phyloP scores from a whole-genome alignment of 2,329 filamentous ascomycete species.

The Claviceps monticola region DNA sequence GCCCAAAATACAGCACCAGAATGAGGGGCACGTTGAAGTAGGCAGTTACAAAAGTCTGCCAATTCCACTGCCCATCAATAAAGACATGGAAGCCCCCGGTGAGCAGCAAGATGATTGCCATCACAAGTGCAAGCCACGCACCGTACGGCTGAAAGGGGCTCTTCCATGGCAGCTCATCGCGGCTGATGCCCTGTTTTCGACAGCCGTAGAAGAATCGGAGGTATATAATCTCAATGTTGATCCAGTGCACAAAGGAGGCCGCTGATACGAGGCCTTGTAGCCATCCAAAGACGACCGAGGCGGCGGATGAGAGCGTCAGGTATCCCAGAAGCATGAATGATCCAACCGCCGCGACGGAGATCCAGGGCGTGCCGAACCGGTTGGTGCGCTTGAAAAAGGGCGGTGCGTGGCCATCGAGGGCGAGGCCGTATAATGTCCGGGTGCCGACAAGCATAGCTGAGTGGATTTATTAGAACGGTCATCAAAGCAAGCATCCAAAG shows the following conservation, averaged over 20 bases:
- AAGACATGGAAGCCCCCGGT: slow-evolving; percentile 61
- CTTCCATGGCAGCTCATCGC: slow-evolving; percentile 30
- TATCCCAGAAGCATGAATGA: slow-evolving; percentile 47
- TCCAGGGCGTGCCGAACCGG: slow-evolving; percentile 40
- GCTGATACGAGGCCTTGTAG: slow-evolving; percentile 49
- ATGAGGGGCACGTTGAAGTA: slow-evolving; percentile 46
- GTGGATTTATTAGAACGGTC: too few species aligned
- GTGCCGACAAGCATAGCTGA: slow-evolving; percentile 26
- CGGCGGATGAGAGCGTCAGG: slow-evolving; percentile 45
- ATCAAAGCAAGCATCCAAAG: too few species aligned
- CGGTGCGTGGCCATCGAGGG: slow-evolving; percentile 47
- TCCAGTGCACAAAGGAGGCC: slow-evolving; percentile 38
- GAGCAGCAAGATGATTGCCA: slow-evolving; percentile 42
- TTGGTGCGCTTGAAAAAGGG: slow-evolving; percentile 40
- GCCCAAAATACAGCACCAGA: slow-evolving; percentile 38
- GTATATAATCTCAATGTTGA: slow-evolving; percentile 36
- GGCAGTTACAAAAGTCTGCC: slow-evolving; percentile 41
- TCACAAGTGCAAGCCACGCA: slow-evolving; percentile 40
- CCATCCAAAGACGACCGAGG: slow-evolving; percentile 48
- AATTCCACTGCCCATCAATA: slow-evolving; percentile 45
- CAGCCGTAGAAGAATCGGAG: slow-evolving; percentile 39
- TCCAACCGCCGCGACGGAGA: slow-evolving; percentile 30
- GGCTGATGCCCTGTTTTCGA: slow-evolving; percentile 30
- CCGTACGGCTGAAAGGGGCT: slow-evolving; percentile 41
- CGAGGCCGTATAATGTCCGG: slow-evolving; percentile 49